phyloP scores from a whole-genome alignment of 148 eudicot species.

The Cornus controversa region DNA sequence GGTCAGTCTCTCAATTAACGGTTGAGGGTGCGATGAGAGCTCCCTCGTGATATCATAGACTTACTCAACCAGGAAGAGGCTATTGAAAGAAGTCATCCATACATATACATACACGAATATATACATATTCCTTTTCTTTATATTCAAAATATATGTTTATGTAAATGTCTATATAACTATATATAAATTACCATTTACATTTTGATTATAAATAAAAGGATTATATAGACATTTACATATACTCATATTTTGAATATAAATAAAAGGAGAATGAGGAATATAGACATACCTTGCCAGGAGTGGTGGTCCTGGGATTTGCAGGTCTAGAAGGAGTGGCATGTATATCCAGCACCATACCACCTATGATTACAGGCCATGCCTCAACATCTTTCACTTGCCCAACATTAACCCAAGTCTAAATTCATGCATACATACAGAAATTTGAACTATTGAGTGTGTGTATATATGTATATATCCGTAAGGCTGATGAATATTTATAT shows the following conservation, averaged over 20 bases:
- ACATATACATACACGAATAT: neutral
- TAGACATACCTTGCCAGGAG: constrained; percentile 78
- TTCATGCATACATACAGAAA: neutral
- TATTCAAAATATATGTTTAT: too few relatives aligned
- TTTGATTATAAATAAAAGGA: too few relatives aligned
- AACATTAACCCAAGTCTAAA: neutral
- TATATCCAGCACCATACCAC: constrained; percentile 95
- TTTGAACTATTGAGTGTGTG: neutral
- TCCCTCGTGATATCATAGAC: too few relatives aligned
- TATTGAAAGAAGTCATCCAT: too few relatives aligned
- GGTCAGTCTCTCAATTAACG: too few relatives aligned
- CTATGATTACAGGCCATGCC: constrained; percentile 60
- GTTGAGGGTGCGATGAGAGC: too few relatives aligned
- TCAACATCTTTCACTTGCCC: constrained; percentile 18
- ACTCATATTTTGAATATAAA: neutral
- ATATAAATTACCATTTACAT: too few relatives aligned
- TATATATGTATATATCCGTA: neutral
- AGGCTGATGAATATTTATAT: neutral
- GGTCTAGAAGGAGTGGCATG: constrained; percentile 69
- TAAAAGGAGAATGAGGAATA: neutral
- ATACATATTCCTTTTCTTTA: neutral
- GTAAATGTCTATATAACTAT: too few relatives aligned
- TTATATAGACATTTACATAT: neutral
- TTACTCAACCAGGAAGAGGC: too few relatives aligned
- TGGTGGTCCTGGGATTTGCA: constrained; percentile 56